Evolutionary conservation across 306 rosid species (phyloP), one percentile per base, ranked within the genome.

Genomic region (Mimosa bimucronata): DNA sequence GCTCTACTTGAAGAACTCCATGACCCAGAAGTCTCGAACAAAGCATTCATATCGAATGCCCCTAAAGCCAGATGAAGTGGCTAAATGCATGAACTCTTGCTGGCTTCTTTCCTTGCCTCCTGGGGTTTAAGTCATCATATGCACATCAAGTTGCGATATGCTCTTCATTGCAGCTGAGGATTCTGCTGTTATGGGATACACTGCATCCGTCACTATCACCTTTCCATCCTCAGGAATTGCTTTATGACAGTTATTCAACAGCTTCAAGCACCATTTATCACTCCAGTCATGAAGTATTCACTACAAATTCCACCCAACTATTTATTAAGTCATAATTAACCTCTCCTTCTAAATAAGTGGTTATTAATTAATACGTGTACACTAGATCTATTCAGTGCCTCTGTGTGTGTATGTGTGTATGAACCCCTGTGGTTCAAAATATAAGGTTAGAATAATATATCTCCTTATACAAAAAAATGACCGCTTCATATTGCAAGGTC

Each of bases 21-120:
- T 67, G 45, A 83, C 52, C 77, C 83, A 73, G 1, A 66, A 18
- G 5, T 60, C 58, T 66, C 19, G n/a, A 29, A 67, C 86, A 34
- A 2, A 45, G 28, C 80, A 78, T 1, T 46, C 19, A 19, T 6
- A 83, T 44, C 12, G 74, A 40, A 78, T 19, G 28, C 80, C 77
- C 18, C 68, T 34, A 44, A 78, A 78, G 60, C 86, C 86, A 18
- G 61, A 18, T 4, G 18, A n/a, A 1, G 15, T 44, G 6, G 83
- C 86, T 16, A 83, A 31, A 15, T 41, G 23, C 76, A 66, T 30
- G 77, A 83, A 66, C 40, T 83, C 60, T n/a, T 73, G 21, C n/a
- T 66, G 12, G 7, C 40, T 73, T 67, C 83, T 3, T 58, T 78
- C 83, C 15, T 74, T 83, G 19, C 80, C 83, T 21, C 83, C 80